Evolutionary conservation across 352 stramenopile species (phyloP).

Genomic region (Globisporangium mamillatum): DNA sequence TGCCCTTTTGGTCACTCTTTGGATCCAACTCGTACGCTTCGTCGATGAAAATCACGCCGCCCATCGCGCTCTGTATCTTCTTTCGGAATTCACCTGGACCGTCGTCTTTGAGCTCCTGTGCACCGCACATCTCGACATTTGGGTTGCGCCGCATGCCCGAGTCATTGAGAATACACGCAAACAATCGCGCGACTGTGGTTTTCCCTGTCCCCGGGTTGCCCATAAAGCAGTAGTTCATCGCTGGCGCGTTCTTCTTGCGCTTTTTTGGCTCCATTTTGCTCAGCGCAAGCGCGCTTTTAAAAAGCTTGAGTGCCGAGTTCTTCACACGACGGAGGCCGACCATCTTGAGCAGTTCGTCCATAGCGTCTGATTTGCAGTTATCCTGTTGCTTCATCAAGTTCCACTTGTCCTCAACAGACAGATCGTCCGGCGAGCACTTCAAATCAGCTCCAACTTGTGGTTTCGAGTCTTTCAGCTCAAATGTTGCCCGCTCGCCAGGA

Average conservation of each 20-base stretch:
- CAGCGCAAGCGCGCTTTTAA: conserved; percentile 66
- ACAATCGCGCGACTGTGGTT: conserved; percentile 79
- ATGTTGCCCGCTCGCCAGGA: conserved; percentile 24
- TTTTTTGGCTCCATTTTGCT: conserved; percentile 45
- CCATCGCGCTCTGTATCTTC: conserved; percentile 64
- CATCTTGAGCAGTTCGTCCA: conserved; percentile 82
- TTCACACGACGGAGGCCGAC: conserved; percentile 86
- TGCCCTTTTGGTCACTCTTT: conserved; percentile 66
- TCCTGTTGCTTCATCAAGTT: conserved; percentile 48
- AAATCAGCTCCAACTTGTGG: neutral
- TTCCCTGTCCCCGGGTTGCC: conserved; percentile 77
- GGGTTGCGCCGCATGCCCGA: conserved; percentile 52
- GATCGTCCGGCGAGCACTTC: neutral
- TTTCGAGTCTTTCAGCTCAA: neutral
- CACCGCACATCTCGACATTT: conserved; percentile 40
- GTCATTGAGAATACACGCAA: conserved; percentile 79
- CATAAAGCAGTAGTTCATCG: conserved; percentile 76
- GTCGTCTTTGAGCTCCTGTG: conserved; percentile 75
- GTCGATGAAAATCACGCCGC: conserved; percentile 92
- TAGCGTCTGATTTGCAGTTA: conserved; percentile 51
- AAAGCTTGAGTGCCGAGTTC: conserved; percentile 62
- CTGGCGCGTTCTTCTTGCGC: conserved; percentile 68
- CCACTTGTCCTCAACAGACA: conserved; percentile 52
- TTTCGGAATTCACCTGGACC: conserved; percentile 67
- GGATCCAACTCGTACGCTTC: conserved; percentile 92